Percentiles rank a stretch among this genome's conserved stretches.
phyloP scores from a whole-genome alignment of 768 basidiomycete genomes.

The Tylopilus plumbeoviolaceoides region DNA sequence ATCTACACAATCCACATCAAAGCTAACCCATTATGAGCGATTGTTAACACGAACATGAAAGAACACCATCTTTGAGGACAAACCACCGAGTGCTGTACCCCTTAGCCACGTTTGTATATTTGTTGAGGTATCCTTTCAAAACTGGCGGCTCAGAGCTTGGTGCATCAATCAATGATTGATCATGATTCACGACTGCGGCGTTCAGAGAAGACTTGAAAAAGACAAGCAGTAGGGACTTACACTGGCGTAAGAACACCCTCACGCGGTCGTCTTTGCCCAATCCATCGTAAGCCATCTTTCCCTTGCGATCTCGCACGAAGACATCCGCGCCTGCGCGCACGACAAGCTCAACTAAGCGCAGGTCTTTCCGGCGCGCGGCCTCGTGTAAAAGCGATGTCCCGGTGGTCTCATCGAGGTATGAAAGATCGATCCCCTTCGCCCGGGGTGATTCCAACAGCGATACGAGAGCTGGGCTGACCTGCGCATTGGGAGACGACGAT shows the following conservation, averaged over 20 bases:
- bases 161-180: conserved; percentile 60
- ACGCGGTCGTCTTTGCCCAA: conserved; percentile 78
- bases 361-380: conserved; percentile 75
- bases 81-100: conserved; percentile 93
- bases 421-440: conserved; percentile 67
- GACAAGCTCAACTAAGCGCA: conserved; percentile 78
- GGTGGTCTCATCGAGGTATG: conserved; percentile 72
- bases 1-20: conserved; percentile 36
- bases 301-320: conserved; percentile 75
- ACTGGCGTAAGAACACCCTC: conserved; percentile 77
- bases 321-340: conserved; percentile 86
- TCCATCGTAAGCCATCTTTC: conserved; percentile 65
- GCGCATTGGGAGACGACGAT: conserved; percentile 45
- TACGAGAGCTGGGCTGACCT: conserved; percentile 44
- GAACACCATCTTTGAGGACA: conserved; percentile 76
- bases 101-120: conserved; percentile 89
- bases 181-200: conserved; percentile 68
- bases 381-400: conserved; percentile 84
- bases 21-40: neutral
- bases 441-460: conserved; percentile 68
- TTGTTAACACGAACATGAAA: conserved; percentile 63
- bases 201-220: conserved; percentile 1
- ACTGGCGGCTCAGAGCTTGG: conserved; percentile 51
- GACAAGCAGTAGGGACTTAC: conserved; percentile 41
- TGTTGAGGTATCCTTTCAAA: conserved; percentile 78